A percentile compares a stretch with the other conserved stretches of the same genome.
Evolutionary conservation across 225 moss, liverwort and hornwort species (phyloP).

Genomic region (Straminergon stramineum): DNA sequence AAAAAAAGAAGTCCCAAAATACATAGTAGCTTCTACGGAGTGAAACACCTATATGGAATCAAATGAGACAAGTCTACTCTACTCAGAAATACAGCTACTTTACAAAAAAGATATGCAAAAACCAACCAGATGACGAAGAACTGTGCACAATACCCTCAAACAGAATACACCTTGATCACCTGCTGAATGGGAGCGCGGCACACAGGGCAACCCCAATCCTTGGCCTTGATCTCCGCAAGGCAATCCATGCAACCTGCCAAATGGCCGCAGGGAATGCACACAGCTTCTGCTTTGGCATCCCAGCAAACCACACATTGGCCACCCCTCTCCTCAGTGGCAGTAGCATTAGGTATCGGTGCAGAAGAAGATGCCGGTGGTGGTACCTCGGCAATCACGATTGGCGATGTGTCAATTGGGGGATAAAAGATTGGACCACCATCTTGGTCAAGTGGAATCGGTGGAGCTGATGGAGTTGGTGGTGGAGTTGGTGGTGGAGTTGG

Average conservation of each 20-base stretch:
- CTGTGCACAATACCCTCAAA: constrained; percentile 23
- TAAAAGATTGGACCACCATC: constrained; percentile 55
- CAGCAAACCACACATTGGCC: constrained; percentile 91
- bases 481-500: background rate
- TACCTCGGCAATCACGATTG: constrained; percentile 42
- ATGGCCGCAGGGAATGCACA: constrained; percentile 97
- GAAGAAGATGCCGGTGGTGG: constrained; percentile 2
- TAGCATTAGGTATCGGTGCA: background rate
- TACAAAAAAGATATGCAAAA: background rate
- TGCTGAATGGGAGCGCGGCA: constrained; percentile 85
- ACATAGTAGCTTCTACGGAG: background rate
- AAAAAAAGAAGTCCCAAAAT: background rate
- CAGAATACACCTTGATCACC: constrained; percentile 83
- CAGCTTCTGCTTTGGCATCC: constrained; percentile 86
- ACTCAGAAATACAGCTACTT: constrained; percentile 2
- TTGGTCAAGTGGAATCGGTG: constrained; percentile 55
- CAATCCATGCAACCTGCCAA: constrained; percentile 90
- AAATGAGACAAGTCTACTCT: background rate
- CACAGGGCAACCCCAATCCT: constrained; percentile 93
- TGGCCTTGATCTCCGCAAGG: constrained; percentile 79
- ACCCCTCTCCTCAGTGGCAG: constrained; percentile 48
- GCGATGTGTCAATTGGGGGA: constrained; percentile 64
- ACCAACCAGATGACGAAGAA: background rate
- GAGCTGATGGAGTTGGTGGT: constrained; percentile 60
- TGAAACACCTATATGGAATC: background rate